Evolutionary conservation across 2,329 filamentous ascomycete genomes (phyloP), one percentile per base, ranked within the genome.

Genomic region (Penicillium sp.): DNA sequence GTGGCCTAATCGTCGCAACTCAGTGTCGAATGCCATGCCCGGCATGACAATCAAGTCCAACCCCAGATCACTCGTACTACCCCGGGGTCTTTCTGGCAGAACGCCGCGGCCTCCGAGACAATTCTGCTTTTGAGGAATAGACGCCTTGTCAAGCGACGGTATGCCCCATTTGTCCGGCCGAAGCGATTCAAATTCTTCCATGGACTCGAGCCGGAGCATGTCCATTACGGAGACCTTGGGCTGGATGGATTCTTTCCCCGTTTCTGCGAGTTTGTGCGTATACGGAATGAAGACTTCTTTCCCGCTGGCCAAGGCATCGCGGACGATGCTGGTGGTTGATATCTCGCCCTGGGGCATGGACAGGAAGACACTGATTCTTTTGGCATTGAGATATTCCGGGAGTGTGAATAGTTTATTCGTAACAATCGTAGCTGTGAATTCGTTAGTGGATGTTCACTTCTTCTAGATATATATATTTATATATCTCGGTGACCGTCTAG

Each of bases 261-360:
- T 40, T 38, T 51, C 63, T 74, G 58, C 76, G 68, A 77, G 28
- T 78, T 81, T 85, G 74, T 94, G 87, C 52, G 96, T 87, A 69
- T 94, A 97, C 0, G 94, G 94, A 48, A 99, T 86, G 71, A 91
- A 97, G 57, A 99, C 91, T 60, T 87, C 80, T 74, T 97, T 99
- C 40, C 89, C 90, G 3, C 79, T 73, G 6, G 76, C 74, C 24
- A 99, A 79, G 12, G 93, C 92, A 77, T 97, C 84, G 26, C 84
- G 83, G 8, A 97, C 90, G 55, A 97, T 90, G 49, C 80, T 78
- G 52, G 87, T 85, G 1, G 94, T 99, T 64, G 91, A 90, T 24
- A 96, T 83, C 75, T 99, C 94, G 23, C 87, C 88, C 9, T 79
- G 77, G 0, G 92, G 91, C 94, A 99, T 99, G 11, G 93, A 94